phyloP scores from a whole-genome alignment of 2,329 filamentous ascomycete genomes.

The Epichloe festucae region DNA sequence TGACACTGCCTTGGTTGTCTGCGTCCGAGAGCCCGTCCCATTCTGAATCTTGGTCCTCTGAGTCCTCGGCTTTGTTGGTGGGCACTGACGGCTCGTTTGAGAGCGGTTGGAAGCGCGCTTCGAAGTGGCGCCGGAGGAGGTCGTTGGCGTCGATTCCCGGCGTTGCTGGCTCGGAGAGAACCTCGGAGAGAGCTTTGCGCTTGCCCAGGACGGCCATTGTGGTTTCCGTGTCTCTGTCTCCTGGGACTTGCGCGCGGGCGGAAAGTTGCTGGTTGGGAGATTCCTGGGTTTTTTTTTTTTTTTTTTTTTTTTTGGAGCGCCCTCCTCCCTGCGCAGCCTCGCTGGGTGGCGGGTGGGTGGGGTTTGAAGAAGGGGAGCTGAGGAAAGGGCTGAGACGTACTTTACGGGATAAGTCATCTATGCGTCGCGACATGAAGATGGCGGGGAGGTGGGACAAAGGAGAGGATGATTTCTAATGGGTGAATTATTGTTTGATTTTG shows the following conservation, averaged over 20 bases:
- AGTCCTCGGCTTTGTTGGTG: constrained; percentile 11
- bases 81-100: constrained; percentile 16
- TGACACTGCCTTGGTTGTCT: constrained; percentile 14
- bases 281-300: no score
- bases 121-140: constrained; percentile 74
- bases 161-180: constrained; percentile 14
- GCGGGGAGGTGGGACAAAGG: no score
- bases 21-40: constrained; percentile 13
- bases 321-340: no score
- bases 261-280: no score
- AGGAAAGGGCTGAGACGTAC: no score
- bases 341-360: no score
- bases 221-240: not conserved
- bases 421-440: no score
- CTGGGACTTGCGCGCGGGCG: not conserved
- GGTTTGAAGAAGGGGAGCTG: no score
- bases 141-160: constrained; percentile 49
- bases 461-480: no score
- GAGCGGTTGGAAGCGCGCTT: constrained; percentile 73
- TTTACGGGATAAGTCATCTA: no score
- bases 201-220: constrained; percentile 36
- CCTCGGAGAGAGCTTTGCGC: constrained; percentile 27
- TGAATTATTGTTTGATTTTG: no score
- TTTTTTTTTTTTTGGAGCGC: no score
- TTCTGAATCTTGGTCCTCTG: not conserved